Evolutionary conservation across 2,329 filamentous ascomycete species (phyloP), one percentile per base, ranked within the genome.

Genomic region (Leptographium wingfieldii): DNA sequence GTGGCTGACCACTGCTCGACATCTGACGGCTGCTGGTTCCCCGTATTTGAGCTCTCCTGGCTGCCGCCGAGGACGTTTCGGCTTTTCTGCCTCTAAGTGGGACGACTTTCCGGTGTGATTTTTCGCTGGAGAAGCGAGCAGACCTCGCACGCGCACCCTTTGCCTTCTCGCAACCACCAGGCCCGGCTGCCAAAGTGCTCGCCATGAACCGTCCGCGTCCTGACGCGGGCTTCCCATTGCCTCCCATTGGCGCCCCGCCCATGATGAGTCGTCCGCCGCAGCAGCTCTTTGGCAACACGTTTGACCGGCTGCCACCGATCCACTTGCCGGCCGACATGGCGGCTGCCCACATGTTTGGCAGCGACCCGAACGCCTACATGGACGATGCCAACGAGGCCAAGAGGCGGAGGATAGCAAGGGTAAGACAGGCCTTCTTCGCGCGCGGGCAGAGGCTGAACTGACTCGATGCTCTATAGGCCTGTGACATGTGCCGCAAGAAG

Each of bases 401-500:
- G 78, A 81, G 91, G 70, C 82, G 92, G 73, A 84, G 91, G 68
- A 96, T 96, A 67, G 90, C 91, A 62, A 83, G 90, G 76, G 89
- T 92, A 80, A 77, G 84, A 29, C 33, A 31, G 43, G 19, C 5
- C 6, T n/a, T n/a, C 22, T 16, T 7, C 12, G 16, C 6, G 38
- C 7, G 43, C 43, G 43, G 5, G 43, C 19, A 19, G 38, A 16
- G 38, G 38, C 19, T 19, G 27, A 3, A 14, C 40, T 53, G 19
- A 35, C 33, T 9, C 33, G 5, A 35, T 35, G 43, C 16, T 12
- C 10, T 11, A 5, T 62, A 92, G 88, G 91, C 91, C 57, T 96
- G 91, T 75, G 92, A 96, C 68, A 95, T 95, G 91, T 97, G 92
- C 71, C 82, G 92, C 67, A 96, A 95, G 76, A 92, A 90, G 74